Conservation (phyloP, 2,329 filamentous ascomycete species). For the Stachybotrys elegans region DNA sequence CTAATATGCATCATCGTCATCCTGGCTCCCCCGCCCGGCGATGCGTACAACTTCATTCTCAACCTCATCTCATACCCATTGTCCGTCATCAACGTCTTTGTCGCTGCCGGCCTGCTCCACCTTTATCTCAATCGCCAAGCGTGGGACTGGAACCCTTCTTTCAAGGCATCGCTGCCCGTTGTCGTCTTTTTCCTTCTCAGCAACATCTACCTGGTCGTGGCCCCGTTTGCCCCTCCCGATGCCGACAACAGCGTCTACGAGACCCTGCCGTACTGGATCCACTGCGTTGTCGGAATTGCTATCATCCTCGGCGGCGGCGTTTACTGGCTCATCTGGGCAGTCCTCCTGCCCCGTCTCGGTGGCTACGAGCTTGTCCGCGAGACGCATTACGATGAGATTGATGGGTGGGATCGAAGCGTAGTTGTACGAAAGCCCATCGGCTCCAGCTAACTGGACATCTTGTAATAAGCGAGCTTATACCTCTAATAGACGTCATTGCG, state of each 20-base stretch:
- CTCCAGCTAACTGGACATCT: too few relatives aligned
- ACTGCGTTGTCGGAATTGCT: slow-evolving; percentile 53
- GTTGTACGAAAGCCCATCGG: slow-evolving; percentile 40
- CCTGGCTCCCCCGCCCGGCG: slow-evolving; percentile 60
- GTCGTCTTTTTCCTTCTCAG: slow-evolving; percentile 54
- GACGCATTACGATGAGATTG: slow-evolving; percentile 47
- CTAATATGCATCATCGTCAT: slow-evolving; percentile 60
- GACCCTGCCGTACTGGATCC: slow-evolving; percentile 50
- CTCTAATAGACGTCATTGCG: too few relatives aligned
- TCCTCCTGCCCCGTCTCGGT: slow-evolving; percentile 46
- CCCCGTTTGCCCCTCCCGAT: slow-evolving; percentile 51
- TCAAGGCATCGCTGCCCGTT: slow-evolving; percentile 49
- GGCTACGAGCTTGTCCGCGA: slow-evolving; percentile 52
- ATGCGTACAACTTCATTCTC: slow-evolving; percentile 60
- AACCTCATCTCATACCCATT: slow-evolving; percentile 62
- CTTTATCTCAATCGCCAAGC: slow-evolving; percentile 44
- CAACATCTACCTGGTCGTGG: slow-evolving; percentile 56
- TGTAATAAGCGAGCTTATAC: too few relatives aligned
- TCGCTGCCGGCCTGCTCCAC: slow-evolving; percentile 46
- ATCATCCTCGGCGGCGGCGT: slow-evolving; percentile 46
- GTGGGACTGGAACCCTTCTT: slow-evolving; percentile 49
- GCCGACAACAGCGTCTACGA: slow-evolving; percentile 49
- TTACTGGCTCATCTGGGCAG: slow-evolving; percentile 53
- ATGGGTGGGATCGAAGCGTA: slow-evolving; percentile 58
- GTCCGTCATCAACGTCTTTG: slow-evolving; percentile 51